These are phyloP conservation scores for Chenopodium album DNA, from an alignment of 148 eudicot genomes.

Conservation along the genomic window DNA sequence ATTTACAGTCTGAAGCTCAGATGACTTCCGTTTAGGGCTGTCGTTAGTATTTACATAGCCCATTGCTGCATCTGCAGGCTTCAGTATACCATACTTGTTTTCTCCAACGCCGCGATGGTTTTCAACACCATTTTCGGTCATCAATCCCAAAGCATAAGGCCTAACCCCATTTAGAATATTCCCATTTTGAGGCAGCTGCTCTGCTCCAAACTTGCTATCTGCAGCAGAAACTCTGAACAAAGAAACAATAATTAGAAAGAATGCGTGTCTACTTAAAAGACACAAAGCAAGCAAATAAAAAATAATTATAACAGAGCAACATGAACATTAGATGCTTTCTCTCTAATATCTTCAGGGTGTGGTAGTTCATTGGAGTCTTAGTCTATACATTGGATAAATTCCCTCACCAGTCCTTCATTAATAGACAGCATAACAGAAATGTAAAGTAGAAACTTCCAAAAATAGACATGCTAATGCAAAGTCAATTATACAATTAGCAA, in stretches of 20 bases:
- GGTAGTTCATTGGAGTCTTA: background rate
- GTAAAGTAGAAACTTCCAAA: background rate
- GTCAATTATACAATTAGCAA: background rate
- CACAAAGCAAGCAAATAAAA: background rate
- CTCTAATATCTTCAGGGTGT: background rate
- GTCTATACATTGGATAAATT: background rate
- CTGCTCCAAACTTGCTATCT: constrained; percentile 29
- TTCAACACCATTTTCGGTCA: constrained; percentile 33
- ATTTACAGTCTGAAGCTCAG: constrained; percentile 59
- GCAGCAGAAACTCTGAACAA: constrained; percentile 36
- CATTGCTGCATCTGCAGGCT: constrained; percentile 31
- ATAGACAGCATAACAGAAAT: background rate
- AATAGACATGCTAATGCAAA: background rate
- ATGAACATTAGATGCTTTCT: background rate
- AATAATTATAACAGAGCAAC: background rate
- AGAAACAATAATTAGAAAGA: background rate
- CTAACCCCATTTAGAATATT: constrained; percentile 22
- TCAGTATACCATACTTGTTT: constrained; percentile 33
- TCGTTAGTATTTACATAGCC: constrained; percentile 56
- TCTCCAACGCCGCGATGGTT: constrained; percentile 30
- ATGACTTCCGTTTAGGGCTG: constrained; percentile 37
- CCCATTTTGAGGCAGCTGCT: constrained; percentile 32
- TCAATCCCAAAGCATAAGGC: constrained; percentile 32
- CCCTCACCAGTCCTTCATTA: background rate
- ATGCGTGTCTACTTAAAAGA: background rate